Base-by-base conservation (phyloP, 2,329 filamentous ascomycete genomes). In the Xylaria sp. region DNA sequence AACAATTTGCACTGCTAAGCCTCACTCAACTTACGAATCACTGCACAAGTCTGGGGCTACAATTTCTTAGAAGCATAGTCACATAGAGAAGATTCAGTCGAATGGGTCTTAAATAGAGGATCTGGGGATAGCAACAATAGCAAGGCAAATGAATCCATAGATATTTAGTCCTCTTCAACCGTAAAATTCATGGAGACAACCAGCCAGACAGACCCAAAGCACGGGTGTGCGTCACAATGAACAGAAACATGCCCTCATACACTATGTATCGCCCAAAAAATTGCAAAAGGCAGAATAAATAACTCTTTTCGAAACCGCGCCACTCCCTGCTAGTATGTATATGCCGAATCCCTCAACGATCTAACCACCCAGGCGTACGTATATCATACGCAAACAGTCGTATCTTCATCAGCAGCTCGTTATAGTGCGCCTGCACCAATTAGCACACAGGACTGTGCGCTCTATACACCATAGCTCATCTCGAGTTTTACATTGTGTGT, bases 211-310 rank as follows among this genome's bases (percentile, higher is more conserved):
- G 11, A n/a, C 19, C 38, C 15, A n/a, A 40, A 53, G 9, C 23
- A 21, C 15, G 10, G n/a, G 15, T 13, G 41, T 25, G n/a, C n/a
- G 33, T 56, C 17, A 52, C 4, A 44, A 43, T 38, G 54, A 53
- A 48, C 35, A 60, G 17, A 59, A 60, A 40, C 40, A 48, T 53
- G 9, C 13, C 29, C 41, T 33, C 48, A 21, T 54, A 64, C 43
- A 48, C 53, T 54, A 58, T 52, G 35, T 59, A 62, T 63, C 48
- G 48, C 58, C 57, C n/a, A 37, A 38, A 7, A 37, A 57, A 40
- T 27, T 48, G 31, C 31, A 56, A 55, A n/a, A 7, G 17, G n/a
- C 25, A 35, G 9, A 37, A 11, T 9, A 58, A 46, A 49, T 33
- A 46, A 15, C 31, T 49, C 25, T 51, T 52, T 62, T 55, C 51